Evolutionary conservation across 2,329 filamentous ascomycete species (phyloP).

Genomic region (Alternaria viburni): DNA sequence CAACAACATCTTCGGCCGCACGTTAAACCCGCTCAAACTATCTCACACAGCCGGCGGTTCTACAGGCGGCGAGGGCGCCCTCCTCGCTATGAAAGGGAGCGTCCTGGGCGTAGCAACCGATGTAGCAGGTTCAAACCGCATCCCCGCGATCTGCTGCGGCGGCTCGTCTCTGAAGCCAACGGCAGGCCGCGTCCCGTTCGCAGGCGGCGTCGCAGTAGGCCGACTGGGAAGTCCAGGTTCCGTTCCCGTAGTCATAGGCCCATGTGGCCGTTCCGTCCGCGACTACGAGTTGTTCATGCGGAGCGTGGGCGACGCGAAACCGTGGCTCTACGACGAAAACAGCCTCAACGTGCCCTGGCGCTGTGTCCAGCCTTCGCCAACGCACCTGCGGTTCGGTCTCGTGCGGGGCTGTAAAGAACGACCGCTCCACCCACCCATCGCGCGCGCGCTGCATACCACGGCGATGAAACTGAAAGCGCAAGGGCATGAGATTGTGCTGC

Average conservation of each 20-base stretch:
- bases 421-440: slow-evolving; percentile 60
- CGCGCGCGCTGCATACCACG: slow-evolving; percentile 53
- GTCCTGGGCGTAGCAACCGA: slow-evolving; percentile 69
- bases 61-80: slow-evolving; percentile 68
- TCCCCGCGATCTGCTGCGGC: slow-evolving; percentile 78
- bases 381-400: slow-evolving; percentile 57
- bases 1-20: slow-evolving; percentile 68
- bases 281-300: slow-evolving; percentile 53
- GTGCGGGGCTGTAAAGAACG: slow-evolving; percentile 56
- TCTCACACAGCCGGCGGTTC: slow-evolving; percentile 68
- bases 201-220: slow-evolving; percentile 35
- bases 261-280: slow-evolving; percentile 51
- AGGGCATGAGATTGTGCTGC: slow-evolving; percentile 53
- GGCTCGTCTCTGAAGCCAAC: slow-evolving; percentile 60
- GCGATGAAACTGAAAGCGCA: slow-evolving; percentile 47
- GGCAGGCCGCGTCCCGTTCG: slow-evolving; percentile 57
- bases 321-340: slow-evolving; percentile 56
- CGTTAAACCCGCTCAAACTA: slow-evolving; percentile 68
- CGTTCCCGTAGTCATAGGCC: slow-evolving; percentile 52
- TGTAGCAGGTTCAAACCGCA: slow-evolving; percentile 69
- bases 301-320: slow-evolving; percentile 47
- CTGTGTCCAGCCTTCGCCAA: slow-evolving; percentile 18
- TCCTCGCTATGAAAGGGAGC: slow-evolving; percentile 64
- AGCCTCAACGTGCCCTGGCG: slow-evolving; percentile 57
- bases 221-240: slow-evolving; percentile 36